phyloP scores from a whole-genome alignment of 768 basidiomycete species.

The Albatrellus ellisii region DNA sequence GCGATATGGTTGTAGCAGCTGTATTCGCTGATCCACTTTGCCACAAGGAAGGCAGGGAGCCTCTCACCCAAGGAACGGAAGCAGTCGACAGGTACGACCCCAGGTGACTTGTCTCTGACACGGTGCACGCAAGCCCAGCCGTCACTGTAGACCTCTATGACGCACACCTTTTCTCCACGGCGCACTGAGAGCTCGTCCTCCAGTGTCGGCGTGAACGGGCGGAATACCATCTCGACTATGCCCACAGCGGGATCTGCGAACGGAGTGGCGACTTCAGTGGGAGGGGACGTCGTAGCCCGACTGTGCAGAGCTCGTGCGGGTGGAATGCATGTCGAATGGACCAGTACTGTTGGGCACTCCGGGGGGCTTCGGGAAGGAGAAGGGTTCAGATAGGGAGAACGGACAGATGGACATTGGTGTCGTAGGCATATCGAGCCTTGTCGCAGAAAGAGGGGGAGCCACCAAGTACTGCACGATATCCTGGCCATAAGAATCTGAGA shows the following conservation, averaged over 20 bases:
- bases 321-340: constrained; percentile 1
- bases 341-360: background rate
- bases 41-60: constrained; percentile 33
- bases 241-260: constrained; percentile 22
- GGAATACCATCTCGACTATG: constrained; percentile 33
- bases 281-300: background rate
- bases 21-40: constrained; percentile 34
- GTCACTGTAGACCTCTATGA: constrained; percentile 48
- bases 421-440: constrained; percentile 14
- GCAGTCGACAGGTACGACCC: constrained; percentile 62
- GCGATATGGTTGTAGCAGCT: constrained; percentile 15
- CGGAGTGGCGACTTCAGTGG: constrained; percentile 10
- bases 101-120: constrained; percentile 16
- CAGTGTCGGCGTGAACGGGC: constrained; percentile 43
- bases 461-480: background rate
- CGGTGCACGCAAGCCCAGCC: constrained; percentile 59
- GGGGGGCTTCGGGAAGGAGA: constrained; percentile 57
- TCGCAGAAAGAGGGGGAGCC: background rate
- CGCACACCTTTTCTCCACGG: constrained; percentile 36
- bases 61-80: constrained; percentile 35
- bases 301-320: no score
- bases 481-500: constrained; percentile 4
- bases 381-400: constrained; percentile 54
- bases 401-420: constrained; percentile 53
- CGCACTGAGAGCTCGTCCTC: constrained; percentile 45